Percentiles rank a stretch among this genome's conserved stretches.
Conservation (phyloP, 352 stramenopile species). For the Phytopythium cucurbitacearum region DNA sequence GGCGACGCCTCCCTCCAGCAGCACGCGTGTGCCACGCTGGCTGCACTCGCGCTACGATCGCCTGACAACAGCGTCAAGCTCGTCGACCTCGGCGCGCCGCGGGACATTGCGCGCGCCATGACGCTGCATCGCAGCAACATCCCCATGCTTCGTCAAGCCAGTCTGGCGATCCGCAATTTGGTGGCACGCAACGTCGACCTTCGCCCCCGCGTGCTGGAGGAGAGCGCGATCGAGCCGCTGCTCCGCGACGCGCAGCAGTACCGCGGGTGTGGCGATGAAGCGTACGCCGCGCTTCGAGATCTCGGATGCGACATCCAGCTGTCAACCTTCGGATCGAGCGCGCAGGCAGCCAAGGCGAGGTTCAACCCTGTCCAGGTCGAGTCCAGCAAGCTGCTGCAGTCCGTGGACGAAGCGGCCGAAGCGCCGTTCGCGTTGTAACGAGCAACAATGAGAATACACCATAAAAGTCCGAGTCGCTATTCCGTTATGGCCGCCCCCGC, state of each 20-base stretch:
- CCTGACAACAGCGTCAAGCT: conserved; percentile 55
- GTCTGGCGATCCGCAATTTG: conserved; percentile 78
- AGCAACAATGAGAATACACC: conserved; percentile 2
- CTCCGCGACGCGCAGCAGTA: conserved; percentile 58
- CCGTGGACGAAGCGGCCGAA: conserved; percentile 45
- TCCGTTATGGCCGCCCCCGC: background rate
- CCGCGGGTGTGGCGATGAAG: conserved; percentile 69
- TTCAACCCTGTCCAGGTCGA: conserved; percentile 70
- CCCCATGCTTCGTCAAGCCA: conserved; percentile 60
- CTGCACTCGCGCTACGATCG: conserved; percentile 60
- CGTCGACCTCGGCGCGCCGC: conserved; percentile 42
- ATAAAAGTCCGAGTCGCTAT: conserved; percentile 2
- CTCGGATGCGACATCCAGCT: conserved; percentile 69
- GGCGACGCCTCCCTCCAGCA: conserved; percentile 55
- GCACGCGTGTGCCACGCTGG: conserved; percentile 69
- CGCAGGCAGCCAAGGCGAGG: conserved; percentile 18
- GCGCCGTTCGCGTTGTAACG: conserved; percentile 33
- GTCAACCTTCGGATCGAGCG: conserved; percentile 39
- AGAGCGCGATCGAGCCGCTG: conserved; percentile 54
- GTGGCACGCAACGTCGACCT: conserved; percentile 58
- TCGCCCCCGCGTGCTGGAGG: conserved; percentile 55
- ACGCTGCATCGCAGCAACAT: conserved; percentile 36
- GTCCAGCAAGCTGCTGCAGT: conserved; percentile 48
- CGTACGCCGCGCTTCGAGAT: conserved; percentile 71
- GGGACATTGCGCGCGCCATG: conserved; percentile 55